Conservation (phyloP, 371 early-diverging fungal genomes). For the Astathelohania contejeani region DNA sequence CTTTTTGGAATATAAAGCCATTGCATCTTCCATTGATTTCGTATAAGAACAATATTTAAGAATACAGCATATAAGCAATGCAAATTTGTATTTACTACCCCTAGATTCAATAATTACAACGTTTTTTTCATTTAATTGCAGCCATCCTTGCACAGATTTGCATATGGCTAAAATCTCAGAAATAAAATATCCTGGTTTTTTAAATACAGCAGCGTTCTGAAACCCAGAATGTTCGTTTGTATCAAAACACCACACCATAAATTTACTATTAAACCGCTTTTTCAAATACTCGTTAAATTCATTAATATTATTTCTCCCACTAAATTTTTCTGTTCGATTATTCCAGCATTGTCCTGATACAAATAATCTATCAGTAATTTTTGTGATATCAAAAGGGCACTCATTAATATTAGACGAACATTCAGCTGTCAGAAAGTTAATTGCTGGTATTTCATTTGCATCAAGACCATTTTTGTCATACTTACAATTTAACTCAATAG, state of each 20-base stretch:
- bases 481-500: too few relatives aligned
- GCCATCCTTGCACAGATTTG: conserved; percentile 16
- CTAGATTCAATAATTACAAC: conserved; percentile 9
- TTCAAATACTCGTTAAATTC: conserved; percentile 53
- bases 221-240: conserved; percentile 1
- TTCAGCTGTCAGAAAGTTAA: too few relatives aligned
- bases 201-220: conserved; percentile 5
- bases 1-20: neutral
- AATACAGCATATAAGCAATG: conserved; percentile 16
- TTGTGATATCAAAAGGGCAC: conserved; percentile 51
- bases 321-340: conserved; percentile 34
- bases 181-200: conserved; percentile 12
- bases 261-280: conserved; percentile 48
- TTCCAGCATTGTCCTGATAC: conserved; percentile 51
- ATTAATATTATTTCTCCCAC: conserved; percentile 49
- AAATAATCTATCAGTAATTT: conserved; percentile 52
- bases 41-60: conserved; percentile 2
- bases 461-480: too few relatives aligned
- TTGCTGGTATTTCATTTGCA: too few relatives aligned
- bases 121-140: conserved; percentile 16
- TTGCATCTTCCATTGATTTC: neutral
- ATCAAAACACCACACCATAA: conserved; percentile 49
- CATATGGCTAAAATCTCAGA: conserved; percentile 3
- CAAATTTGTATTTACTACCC: conserved; percentile 3
- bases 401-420: too few relatives aligned